Base-by-base conservation (phyloP, 1,284 basidiomycete species). In the Ceratobasidium sp. region DNA sequence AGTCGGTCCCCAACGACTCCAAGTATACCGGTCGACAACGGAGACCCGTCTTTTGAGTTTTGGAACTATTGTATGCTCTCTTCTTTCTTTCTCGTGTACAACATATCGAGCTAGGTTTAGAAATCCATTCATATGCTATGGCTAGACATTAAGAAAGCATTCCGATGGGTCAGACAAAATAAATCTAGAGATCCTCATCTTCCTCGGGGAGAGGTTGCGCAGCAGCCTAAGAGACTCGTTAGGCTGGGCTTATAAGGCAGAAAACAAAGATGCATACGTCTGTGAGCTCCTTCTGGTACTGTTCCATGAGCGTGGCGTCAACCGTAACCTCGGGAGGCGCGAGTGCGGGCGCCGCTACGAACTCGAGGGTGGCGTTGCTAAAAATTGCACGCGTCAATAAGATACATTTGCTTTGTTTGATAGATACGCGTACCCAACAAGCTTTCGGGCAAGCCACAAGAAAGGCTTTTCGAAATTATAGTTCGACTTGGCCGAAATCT, bases 401-500 rank as follows among this genome's bases (percentile, higher is more conserved):
- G 21, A 25, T 56, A 44, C 16, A 25, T 30, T 47, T 19, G 54
- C 27, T 52, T 27, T 68, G 68, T 30, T 27, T 56, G 27, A 11
- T 23, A n/a, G n/a, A 44, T 21, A n/a, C 4, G 81, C 90, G 73
- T 75, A 93, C 93, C 95, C 97, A 74, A 96, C 94, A 72, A 99
- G 85, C 84, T 99, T 99, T 82, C 95, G 88, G 67, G 94, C 96
- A 77, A 99, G 85, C 97, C 97, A 99, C 73, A 99, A 87, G 93
- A 99, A 99, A 57, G 97, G 97, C 82, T 99, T 98, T 83, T 99
- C 97, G 78, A 99, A 99, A 86, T 99, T 99, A 83, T 99, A 99
- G 86, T 99, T 99, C 64, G 94, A 98, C 82, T 99, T 99, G 73
- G 97, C 97, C 4, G 95, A 98, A 77, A 99, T 99, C 78, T 99